Evolutionary conservation across 2,329 filamentous ascomycete genomes (phyloP), one percentile per base, ranked within the genome.

Genomic region (Neoarthrinium moseri): DNA sequence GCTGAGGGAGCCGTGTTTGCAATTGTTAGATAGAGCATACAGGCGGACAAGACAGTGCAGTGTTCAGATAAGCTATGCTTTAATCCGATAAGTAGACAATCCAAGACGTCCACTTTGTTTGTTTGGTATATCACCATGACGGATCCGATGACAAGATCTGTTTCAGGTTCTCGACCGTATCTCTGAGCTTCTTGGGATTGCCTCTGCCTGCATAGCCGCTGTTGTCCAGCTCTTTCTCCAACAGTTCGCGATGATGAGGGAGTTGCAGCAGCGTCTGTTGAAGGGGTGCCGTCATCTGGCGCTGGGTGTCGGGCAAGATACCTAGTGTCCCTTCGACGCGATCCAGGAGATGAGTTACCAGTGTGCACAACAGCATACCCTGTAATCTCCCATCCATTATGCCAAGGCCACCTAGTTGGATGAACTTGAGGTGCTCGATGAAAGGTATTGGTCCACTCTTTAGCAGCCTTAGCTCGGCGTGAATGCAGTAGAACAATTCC

Each of bases 311-410:
- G 4, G 51, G 46, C n/a, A 47, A 34, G 12, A 54, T 41, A 13
- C 51, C 45, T 11, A 56, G 41, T 4, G 45, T 52, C 7, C 51
- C 46, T 29, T 56, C 51, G 45, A 54, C 50, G 17, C 51, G 53
- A 15, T 48, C 51, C 3, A 50, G 43, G 41, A 52, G 52, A 13
- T 54, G 52, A 13, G 47, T 30, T 15, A 54, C 48, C 1, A 51
- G 45, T 26, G 53, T 52, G 46, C 46, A 45, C 30, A 48, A 54
- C 40, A 54, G 48, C 47, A 54, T 46, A 29, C 50, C 47, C 26
- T 47, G 36, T 11, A 56, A 23, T 8, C 53, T 35, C n/a, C 50
- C 51, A 42, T 52, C 48, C 30, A 37, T 48, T 20, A 51, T 49
- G 43, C 50, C 52, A 33, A 56, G 52, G 3, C 37, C 38, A 27